phyloP scores from a whole-genome alignment of 345 rosid species.

The Populus davidiana region DNA sequence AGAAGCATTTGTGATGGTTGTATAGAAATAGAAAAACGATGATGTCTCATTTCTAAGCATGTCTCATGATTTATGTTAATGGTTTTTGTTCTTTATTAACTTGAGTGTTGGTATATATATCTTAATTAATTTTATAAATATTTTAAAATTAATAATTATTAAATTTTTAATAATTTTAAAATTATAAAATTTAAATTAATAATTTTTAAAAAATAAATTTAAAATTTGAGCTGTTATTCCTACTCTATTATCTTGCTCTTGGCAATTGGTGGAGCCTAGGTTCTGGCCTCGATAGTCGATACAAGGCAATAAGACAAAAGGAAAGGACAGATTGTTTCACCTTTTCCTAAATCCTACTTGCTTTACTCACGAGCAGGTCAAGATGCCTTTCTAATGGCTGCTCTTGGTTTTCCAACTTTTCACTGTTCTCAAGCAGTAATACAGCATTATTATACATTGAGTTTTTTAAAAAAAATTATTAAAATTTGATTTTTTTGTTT shows the following conservation, averaged over 20 bases:
- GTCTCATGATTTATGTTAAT: not conserved
- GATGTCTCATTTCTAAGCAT: not conserved
- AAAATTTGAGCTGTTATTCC: not conserved
- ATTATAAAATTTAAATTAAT: no score
- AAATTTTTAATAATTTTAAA: no score
- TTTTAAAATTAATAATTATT: no score
- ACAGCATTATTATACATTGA: not conserved
- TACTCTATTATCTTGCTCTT: not conserved
- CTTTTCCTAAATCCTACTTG: not conserved
- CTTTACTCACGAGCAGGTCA: not conserved
- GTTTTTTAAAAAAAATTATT: no score
- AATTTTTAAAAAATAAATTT: no score
- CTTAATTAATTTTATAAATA: no score
- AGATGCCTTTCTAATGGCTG: not conserved
- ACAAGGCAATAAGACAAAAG: not conserved
- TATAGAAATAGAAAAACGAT: not conserved
- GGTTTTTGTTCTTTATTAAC: no score
- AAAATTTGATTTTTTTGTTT: no score
- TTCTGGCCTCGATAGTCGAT: not conserved
- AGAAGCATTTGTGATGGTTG: not conserved
- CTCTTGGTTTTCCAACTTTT: not conserved
- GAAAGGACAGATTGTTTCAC: not conserved
- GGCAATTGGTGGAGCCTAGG: not conserved
- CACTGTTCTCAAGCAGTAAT: constrained; percentile 1
- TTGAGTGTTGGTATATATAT: no score